phyloP scores from a whole-genome alignment of 148 eudicot species.

The Cornus controversa region DNA sequence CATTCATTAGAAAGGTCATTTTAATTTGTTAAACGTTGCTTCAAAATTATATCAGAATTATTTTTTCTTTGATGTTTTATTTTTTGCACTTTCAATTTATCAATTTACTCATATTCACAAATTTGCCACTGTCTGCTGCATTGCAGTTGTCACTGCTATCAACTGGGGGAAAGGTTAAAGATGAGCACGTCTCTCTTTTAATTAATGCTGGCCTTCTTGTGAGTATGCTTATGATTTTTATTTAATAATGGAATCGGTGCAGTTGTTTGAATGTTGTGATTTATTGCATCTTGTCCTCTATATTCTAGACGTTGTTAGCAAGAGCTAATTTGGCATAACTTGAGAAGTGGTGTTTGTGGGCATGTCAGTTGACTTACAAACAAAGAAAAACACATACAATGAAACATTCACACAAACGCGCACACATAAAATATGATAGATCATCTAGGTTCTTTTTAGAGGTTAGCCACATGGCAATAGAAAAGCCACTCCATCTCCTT shows the following conservation, averaged over 20 bases:
- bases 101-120: neutral
- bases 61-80: no score
- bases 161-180: constrained; percentile 79
- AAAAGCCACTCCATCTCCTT: no score
- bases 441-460: no score
- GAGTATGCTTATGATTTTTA: constrained; percentile 27
- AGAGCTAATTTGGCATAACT: neutral
- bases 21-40: no score
- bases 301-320: neutral
- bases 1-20: no score
- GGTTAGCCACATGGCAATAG: no score
- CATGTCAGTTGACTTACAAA: neutral
- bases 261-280: neutral
- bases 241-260: neutral
- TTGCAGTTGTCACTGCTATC: constrained; percentile 71
- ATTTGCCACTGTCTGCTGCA: constrained; percentile 13
- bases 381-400: no score
- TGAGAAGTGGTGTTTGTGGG: neutral
- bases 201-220: constrained; percentile 90
- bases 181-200: constrained; percentile 74
- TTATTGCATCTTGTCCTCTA: no score
- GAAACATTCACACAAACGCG: neutral
- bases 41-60: no score
- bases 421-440: neutral
- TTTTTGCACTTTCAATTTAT: neutral